Conservation (phyloP, 306 rosid genomes). For the Rosa chinensis region DNA sequence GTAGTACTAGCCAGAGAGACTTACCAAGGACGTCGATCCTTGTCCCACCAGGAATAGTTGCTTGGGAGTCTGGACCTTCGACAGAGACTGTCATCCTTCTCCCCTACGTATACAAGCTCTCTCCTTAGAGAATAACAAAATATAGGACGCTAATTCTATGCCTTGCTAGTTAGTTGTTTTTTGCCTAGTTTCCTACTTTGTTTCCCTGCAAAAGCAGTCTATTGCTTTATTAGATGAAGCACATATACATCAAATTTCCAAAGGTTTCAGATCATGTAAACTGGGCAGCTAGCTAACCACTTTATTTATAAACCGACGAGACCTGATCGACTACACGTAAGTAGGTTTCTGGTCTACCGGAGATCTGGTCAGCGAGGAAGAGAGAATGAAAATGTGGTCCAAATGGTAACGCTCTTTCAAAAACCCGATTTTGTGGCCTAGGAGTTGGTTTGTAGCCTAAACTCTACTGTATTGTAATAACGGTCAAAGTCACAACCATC, state of each 20-base stretch:
- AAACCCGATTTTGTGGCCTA: neutral
- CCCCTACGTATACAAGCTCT: neutral
- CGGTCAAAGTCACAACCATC: conserved; percentile 9
- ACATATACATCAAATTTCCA: neutral
- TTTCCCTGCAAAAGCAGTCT: neutral
- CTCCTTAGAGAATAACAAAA: neutral
- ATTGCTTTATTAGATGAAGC: neutral
- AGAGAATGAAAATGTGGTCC: conserved; percentile 3
- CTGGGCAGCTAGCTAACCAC: neutral
- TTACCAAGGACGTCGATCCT: neutral
- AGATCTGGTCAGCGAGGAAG: neutral
- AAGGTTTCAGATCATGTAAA: neutral
- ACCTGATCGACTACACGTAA: neutral
- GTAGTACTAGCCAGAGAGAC: neutral
- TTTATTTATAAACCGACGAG: neutral
- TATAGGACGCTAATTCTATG: neutral
- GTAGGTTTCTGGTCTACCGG: neutral
- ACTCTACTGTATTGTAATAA: neutral
- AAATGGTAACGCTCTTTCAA: conserved; percentile 4
- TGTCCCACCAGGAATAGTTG: conserved; percentile 1
- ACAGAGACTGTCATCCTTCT: neutral
- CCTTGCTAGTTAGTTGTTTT: no score
- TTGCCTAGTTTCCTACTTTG: neutral
- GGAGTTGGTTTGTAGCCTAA: neutral
- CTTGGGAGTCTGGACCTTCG: neutral